Base-by-base conservation (phyloP, 1,139 yeast genomes). In the Diutina scorzettiae region DNA sequence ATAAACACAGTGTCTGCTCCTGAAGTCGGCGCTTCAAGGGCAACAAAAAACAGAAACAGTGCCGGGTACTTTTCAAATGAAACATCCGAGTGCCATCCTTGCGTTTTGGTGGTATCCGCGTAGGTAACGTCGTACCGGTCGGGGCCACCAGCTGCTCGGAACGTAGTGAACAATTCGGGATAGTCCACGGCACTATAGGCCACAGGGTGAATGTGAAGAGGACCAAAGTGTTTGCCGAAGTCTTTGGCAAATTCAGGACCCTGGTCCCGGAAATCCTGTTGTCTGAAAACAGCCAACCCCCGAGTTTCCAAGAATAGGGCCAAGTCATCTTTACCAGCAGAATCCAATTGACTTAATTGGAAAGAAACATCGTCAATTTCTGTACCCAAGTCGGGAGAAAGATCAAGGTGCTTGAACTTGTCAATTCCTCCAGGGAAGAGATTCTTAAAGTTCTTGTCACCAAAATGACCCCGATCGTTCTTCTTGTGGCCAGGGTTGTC, bases 1-100 rank as follows among this genome's bases (percentile, higher is more conserved):
- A 27, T 28, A n/a, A 37, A 37, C 3, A 37, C 33, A 7, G 41
- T 37, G 33, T 37, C 41, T 14, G 21, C 33, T n/a, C 41, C 41
- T 1, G 32, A 17, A 3, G 32, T 24, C 6, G 41, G 41, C 16
- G 41, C 41, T 28, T 37, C 32, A 19, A 37, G 20, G n/a, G 24
- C 31, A 9, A 27, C 41, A 18, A 37, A 37, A 27, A 37, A 19
- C 27, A 19, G 24, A 19, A 25, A 37, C 33, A 21, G 18, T 9
- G 41, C n/a, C 4, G 41, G 41, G 25, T 37, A 27, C 6, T 18
- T 25, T 25, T 37, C 41, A 11, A 37, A 37, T 11, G 25, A 17
- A 5, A 37, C 9, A 19, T 37, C 41, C 11, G 41, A 37, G 19
- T 37, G 41, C 41, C 41, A 37, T 7, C 16, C 6, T 11, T 5